These are phyloP conservation scores for Ceratobasidium sp. DNA, from an alignment of 1,284 basidiomycete species.

Conservation along the genomic window DNA sequence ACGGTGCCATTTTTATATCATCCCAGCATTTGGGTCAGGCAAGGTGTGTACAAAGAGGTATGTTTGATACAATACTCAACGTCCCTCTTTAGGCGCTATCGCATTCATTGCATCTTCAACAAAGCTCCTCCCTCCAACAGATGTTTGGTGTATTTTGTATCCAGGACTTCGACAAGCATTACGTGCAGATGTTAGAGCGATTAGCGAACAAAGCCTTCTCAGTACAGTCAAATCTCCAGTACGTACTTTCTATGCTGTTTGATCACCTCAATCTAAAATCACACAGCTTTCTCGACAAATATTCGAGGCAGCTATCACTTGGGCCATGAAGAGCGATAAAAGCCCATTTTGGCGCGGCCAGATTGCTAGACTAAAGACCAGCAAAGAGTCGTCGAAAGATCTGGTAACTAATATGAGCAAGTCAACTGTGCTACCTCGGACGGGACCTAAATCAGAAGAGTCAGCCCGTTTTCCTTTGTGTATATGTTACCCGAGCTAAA, in stretches of 20 bases:
- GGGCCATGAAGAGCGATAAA: constrained; percentile 87
- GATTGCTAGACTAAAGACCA: constrained; percentile 58
- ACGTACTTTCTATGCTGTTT: constrained; percentile 54
- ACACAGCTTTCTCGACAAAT: constrained; percentile 81
- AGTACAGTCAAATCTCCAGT: constrained; percentile 84
- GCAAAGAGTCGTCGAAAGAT: constrained; percentile 73
- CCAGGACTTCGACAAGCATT: constrained; percentile 90
- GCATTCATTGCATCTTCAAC: constrained; percentile 90
- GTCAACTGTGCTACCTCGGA: constrained; percentile 64
- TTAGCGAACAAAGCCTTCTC: constrained; percentile 83
- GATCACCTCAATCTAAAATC: constrained; percentile 7
- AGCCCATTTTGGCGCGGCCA: constrained; percentile 81
- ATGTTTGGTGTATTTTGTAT: constrained; percentile 97
- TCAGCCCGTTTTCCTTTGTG: constrained; percentile 58
- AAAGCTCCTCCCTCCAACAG: constrained; percentile 82
- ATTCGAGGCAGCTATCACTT: constrained; percentile 87
- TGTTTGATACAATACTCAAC: not conserved
- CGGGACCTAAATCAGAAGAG: constrained; percentile 76
- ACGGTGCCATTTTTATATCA: constrained; percentile 93
- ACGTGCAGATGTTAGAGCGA: constrained; percentile 83
- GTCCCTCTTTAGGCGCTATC: constrained; percentile 77
- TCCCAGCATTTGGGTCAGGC: constrained; percentile 96
- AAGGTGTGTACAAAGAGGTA: constrained; percentile 69
- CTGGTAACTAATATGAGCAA: constrained; percentile 75
- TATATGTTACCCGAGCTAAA: constrained; percentile 16